Conservation (phyloP, 1,284 basidiomycete species). For the Heterobasidion occidentale region DNA sequence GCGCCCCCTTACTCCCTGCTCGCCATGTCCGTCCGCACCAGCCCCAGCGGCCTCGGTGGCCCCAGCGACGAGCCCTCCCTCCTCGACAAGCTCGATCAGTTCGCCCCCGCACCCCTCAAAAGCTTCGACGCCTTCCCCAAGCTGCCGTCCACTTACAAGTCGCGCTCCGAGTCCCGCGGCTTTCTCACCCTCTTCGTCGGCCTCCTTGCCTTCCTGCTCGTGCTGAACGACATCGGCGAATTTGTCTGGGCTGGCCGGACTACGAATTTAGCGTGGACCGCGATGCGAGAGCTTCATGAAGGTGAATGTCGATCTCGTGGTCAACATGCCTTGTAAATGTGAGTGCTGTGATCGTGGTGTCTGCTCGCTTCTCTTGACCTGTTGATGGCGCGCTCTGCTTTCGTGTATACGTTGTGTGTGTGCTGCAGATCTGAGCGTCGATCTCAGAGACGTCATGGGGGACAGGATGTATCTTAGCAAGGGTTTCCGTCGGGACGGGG, state of each 20-base stretch:
- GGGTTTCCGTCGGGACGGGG: slow-evolving; percentile 82
- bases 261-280: slow-evolving; percentile 81
- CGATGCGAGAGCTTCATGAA: slow-evolving; percentile 56
- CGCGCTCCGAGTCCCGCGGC: slow-evolving; percentile 81
- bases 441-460: slow-evolving; percentile 87
- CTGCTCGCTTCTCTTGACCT: neutral
- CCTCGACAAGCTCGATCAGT: slow-evolving; percentile 49
- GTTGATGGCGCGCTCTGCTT: neutral
- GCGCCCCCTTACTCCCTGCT: too few relatives aligned
- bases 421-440: slow-evolving; percentile 70
- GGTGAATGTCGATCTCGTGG: slow-evolving; percentile 85
- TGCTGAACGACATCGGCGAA: slow-evolving; percentile 84
- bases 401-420: neutral
- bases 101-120: slow-evolving; percentile 43
- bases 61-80: slow-evolving; percentile 21
- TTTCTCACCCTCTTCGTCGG: slow-evolving; percentile 80
- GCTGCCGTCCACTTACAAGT: slow-evolving; percentile 81
- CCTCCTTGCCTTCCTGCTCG: slow-evolving; percentile 63
- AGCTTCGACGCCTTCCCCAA: slow-evolving; percentile 86
- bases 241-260: slow-evolving; percentile 87
- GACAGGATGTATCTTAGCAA: slow-evolving; percentile 84
- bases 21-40: too few relatives aligned
- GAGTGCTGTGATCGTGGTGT: slow-evolving; percentile 25
- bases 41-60: too few relatives aligned
- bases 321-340: slow-evolving; percentile 92